Base-by-base conservation (phyloP, 1,139 yeast species). In the Suhomyces bolitotheri region DNA sequence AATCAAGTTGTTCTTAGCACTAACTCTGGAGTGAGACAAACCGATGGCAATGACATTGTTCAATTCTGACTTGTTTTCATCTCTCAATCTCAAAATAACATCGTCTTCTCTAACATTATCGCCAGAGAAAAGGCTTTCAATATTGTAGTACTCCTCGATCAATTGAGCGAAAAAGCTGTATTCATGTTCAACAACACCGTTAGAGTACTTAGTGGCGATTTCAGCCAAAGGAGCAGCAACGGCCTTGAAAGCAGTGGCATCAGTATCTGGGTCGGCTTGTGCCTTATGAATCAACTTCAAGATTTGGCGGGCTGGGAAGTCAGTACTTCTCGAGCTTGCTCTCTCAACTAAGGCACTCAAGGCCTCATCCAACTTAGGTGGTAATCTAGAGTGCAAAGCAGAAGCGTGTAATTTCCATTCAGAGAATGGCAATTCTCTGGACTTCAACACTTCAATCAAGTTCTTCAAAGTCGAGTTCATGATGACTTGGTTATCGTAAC, bases 401-500 rank as follows among this genome's bases (percentile, higher is more conserved):
- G 96, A 87, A 25, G 85, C 80, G 47, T 82, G 86, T 52, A 78
- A 76, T 39, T 66, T 70, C 98, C 98, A 92, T 66, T 89, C 96
- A 22, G 96, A 86, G 60, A 78, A 92, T 31, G 99, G 99, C 54
- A 92, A 73, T 38, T 84, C 83, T 34, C 80, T 83, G 54, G 87
- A 78, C 56, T 84, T 79, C 64, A 94, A 73, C 22, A 85, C 81
- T 37, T 76, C 82, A 45, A 82, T 74, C 51, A 90, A 71, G 44
- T 74, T 80, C 54, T 80, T 79, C 53, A 92, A 75, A 24, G 96
- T 84, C 11, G 85, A 70, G 50, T 79, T 82, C 95, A 92, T 80
- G 46, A 90, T 86, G 47, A 88, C 95, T 69, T 90, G 97, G 64
- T 92, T 92, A 59, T 94, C 98, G 56, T 78, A 92, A 44, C 99